Conservation (phyloP, 192 early-diverging fungal species). For the Coemansia aciculifera region DNA sequence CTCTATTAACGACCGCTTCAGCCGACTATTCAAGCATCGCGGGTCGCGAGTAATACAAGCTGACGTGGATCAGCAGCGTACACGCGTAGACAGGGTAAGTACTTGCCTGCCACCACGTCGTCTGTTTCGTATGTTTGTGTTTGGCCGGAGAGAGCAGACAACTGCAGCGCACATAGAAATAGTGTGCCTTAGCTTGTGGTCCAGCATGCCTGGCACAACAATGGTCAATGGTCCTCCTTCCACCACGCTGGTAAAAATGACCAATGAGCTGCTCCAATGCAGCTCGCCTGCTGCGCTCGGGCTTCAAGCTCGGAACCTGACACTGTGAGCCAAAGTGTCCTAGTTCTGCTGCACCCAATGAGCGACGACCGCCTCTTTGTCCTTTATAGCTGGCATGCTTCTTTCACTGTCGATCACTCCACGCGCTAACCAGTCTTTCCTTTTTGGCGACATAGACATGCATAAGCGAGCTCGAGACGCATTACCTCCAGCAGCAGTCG, state of each 20-base stretch:
- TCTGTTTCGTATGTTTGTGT: not conserved
- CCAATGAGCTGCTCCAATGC: not conserved
- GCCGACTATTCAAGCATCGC: constrained; percentile 48
- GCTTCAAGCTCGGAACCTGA: not conserved
- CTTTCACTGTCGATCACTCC: not conserved
- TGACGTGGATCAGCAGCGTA: constrained; percentile 27
- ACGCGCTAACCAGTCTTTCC: not conserved
- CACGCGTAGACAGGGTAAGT: constrained; percentile 47
- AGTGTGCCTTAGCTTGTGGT: not conserved
- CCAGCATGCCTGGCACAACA: not conserved
- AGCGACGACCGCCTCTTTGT: not conserved
- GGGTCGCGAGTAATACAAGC: constrained; percentile 28
- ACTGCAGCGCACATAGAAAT: not conserved
- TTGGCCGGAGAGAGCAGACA: not conserved
- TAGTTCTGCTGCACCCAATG: not conserved
- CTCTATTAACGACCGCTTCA: constrained; percentile 50
- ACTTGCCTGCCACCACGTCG: not conserved
- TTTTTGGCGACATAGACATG: constrained; percentile 23
- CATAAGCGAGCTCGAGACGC: constrained; percentile 50
- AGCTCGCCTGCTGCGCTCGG: not conserved
- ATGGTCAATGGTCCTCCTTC: not conserved
- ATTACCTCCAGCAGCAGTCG: constrained; percentile 50
- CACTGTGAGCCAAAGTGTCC: not conserved
- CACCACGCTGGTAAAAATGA: not conserved
- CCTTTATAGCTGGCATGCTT: not conserved